These are phyloP conservation scores for Fraxinus platypoda DNA, from an alignment of 305 asterid species.

Conservation along the genomic window DNA sequence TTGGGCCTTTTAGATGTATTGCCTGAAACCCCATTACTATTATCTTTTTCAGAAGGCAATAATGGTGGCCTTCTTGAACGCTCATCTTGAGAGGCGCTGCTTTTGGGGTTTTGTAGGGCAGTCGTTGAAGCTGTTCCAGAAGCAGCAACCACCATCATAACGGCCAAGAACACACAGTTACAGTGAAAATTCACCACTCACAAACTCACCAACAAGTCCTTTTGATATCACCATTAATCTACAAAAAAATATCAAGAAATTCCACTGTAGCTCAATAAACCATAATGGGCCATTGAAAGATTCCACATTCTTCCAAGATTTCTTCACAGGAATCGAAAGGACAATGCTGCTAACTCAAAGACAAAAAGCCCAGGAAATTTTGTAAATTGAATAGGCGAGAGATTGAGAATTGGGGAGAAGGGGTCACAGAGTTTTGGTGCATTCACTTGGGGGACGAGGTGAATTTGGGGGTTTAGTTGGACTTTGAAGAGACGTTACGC, in stretches of 20 bases:
- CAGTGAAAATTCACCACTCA: slow-evolving; percentile 39
- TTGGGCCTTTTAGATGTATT: slow-evolving; percentile 61
- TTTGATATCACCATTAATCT: slow-evolving; percentile 38
- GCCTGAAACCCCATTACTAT: slow-evolving; percentile 44
- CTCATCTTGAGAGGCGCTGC: slow-evolving; percentile 25
- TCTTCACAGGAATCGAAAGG: background rate
- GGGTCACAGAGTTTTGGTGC: slow-evolving; percentile 43
- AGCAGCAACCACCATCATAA: slow-evolving; percentile 80
- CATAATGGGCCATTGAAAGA: slow-evolving; percentile 32
- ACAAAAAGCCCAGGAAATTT: slow-evolving; percentile 23
- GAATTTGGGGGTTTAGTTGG: slow-evolving; percentile 56
- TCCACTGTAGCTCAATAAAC: slow-evolving; percentile 46
- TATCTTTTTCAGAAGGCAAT: slow-evolving; percentile 74
- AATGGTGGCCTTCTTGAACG: slow-evolving; percentile 59
- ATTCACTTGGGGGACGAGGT: slow-evolving; percentile 28
- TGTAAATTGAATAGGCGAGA: slow-evolving; percentile 32
- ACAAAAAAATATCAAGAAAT: slow-evolving; percentile 52
- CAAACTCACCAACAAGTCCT: slow-evolving; percentile 43
- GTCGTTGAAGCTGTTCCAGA: slow-evolving; percentile 69
- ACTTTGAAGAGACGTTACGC: slow-evolving; percentile 61
- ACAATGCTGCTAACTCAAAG: slow-evolving; percentile 22
- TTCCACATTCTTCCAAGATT: slow-evolving; percentile 43
- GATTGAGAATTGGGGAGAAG: slow-evolving; percentile 24
- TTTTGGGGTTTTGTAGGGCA: slow-evolving; percentile 52
- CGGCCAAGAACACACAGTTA: slow-evolving; percentile 29